Evolutionary conservation across 768 basidiomycete species (phyloP).

Genomic region (Lactarius hengduanensis): DNA sequence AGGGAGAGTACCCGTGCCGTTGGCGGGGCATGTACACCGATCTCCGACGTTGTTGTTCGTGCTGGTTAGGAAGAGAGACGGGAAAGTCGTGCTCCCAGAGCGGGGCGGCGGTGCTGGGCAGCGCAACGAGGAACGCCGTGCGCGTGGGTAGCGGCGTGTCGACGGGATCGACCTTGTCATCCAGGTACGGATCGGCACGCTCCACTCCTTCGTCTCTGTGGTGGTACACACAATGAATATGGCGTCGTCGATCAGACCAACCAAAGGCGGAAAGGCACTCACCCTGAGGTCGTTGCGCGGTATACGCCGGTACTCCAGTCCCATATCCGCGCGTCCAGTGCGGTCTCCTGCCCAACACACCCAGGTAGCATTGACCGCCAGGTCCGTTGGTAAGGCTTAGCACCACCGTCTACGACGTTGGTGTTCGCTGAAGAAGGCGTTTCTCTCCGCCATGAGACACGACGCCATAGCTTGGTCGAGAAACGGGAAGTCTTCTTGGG

Average conservation of each 20-base stretch:
- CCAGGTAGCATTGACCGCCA: conserved; percentile 8
- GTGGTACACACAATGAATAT: background rate
- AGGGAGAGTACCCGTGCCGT: background rate
- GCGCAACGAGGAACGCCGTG: conserved; percentile 1
- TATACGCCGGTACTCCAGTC: conserved; percentile 18
- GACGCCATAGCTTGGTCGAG: conserved; percentile 12
- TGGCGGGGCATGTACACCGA: conserved; percentile 2
- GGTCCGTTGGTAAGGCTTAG: background rate
- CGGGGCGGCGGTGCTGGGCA: background rate
- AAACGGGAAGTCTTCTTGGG: conserved; percentile 16
- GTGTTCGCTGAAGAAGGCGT: background rate
- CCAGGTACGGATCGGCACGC: background rate
- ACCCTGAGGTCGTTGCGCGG: conserved; percentile 10
- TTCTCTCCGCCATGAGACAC: background rate
- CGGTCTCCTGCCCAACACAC: conserved; percentile 6
- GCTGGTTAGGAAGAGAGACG: background rate
- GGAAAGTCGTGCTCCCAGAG: background rate
- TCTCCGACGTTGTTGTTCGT: conserved; percentile 4
- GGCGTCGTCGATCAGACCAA: background rate
- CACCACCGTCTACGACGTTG: background rate
- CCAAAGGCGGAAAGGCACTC: conserved; percentile 2
- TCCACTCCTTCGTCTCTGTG: conserved; percentile 13
- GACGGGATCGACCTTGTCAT: conserved; percentile 15
- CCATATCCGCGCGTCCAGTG: conserved; percentile 23
- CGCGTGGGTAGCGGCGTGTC: conserved; percentile 2